Evolutionary conservation across 164 flowering plant genomes (phyloP).

Genomic region (Tetracentron sinense): DNA sequence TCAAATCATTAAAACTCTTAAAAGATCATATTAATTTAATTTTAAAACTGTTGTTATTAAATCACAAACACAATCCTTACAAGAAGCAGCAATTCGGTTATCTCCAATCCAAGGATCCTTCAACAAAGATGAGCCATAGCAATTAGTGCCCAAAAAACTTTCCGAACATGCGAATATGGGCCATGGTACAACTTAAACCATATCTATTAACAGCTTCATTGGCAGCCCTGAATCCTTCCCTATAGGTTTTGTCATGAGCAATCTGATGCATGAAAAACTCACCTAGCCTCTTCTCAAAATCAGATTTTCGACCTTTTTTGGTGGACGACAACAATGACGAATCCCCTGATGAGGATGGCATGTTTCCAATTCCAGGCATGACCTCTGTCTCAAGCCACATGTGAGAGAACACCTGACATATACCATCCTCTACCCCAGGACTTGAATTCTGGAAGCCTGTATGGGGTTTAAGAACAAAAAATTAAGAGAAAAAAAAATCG

Average conservation of each 20-base stretch:
- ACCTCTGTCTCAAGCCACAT: conserved; percentile 98
- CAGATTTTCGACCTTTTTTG: conserved; percentile 73
- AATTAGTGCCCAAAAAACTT: conserved; percentile 39
- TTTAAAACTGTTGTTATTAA: too few species aligned
- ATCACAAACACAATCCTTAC: conserved; percentile 20
- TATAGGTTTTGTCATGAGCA: conserved; percentile 78
- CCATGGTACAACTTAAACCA: conserved; percentile 74
- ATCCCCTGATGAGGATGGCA: conserved; percentile 62
- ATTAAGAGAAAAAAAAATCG: background rate
- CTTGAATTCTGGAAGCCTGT: conserved; percentile 74
- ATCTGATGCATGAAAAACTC: conserved; percentile 92
- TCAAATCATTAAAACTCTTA: too few species aligned
- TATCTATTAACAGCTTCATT: conserved; percentile 75
- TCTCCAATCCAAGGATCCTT: background rate
- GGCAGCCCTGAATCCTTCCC: conserved; percentile 84
- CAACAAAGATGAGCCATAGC: background rate
- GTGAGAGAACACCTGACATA: conserved; percentile 84
- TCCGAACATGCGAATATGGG: conserved; percentile 74
- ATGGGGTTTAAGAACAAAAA: too few species aligned
- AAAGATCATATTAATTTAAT: too few species aligned
- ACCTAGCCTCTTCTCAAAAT: conserved; percentile 65
- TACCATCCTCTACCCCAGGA: conserved; percentile 93
- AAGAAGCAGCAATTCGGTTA: too few species aligned
- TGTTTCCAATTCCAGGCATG: conserved; percentile 44
- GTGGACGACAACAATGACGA: conserved; percentile 52